Conservation (phyloP, 352 stramenopile species). For the Globisporangium sylvaticum region DNA sequence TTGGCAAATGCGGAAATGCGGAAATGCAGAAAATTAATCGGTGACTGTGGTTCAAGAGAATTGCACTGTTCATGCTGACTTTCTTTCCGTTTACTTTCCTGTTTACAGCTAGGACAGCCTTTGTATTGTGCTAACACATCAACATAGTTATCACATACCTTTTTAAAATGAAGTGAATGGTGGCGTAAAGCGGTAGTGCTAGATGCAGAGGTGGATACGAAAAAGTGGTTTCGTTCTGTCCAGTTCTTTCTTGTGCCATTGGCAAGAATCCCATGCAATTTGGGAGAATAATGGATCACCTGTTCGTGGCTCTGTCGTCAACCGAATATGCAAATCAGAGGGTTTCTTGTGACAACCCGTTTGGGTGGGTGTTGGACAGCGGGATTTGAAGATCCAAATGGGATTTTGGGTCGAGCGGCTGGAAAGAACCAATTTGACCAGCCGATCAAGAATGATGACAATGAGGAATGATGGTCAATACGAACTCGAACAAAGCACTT, state of each 20-base stretch:
- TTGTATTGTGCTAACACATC: not conserved
- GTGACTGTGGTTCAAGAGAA: not conserved
- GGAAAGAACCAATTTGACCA: too few relatives aligned
- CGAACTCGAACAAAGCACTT: too few relatives aligned
- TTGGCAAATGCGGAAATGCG: not conserved
- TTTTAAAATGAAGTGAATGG: not conserved
- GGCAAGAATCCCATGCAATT: not conserved
- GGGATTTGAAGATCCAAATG: too few relatives aligned
- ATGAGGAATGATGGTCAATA: too few relatives aligned
- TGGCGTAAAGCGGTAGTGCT: not conserved
- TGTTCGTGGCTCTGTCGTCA: not conserved
- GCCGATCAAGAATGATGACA: too few relatives aligned
- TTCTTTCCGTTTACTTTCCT: not conserved
- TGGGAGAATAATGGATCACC: not conserved
- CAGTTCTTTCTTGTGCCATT: not conserved
- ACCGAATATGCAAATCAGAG: too few relatives aligned
- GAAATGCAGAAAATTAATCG: not conserved
- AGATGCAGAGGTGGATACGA: not conserved
- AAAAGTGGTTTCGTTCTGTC: not conserved
- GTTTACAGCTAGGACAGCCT: not conserved
- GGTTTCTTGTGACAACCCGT: too few relatives aligned
- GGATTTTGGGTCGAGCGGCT: too few relatives aligned
- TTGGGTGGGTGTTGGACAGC: too few relatives aligned
- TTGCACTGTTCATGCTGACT: not conserved
- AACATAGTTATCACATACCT: not conserved